Base-by-base conservation (phyloP, 805 yeast genomes). In the Isabelozyma gotoi region DNA sequence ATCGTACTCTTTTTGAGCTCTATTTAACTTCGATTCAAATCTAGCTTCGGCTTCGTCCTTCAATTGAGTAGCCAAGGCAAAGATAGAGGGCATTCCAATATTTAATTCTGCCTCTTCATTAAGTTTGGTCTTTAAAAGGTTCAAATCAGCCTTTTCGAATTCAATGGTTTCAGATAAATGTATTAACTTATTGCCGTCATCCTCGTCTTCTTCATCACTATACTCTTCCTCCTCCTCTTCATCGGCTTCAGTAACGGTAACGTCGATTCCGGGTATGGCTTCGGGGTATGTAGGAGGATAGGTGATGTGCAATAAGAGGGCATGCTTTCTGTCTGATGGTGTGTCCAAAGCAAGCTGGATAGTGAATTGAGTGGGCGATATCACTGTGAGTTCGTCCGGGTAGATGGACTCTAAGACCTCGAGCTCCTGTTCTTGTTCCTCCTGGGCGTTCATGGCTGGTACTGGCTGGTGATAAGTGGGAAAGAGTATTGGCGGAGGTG, bases 371-470 rank as follows among this genome's bases (percentile, higher is more conserved):
- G 71, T 63, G 16, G 76, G 77, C 1, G 77, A 58, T 29, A 73
- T 53, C 7, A 69, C 55, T n/a, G 60, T 66, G 24, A 88, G 66
- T 62, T 92, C 99, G 59, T 92, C 97, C 5, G 98, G 99, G 61
- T 94, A 92, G 43, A 92, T 92, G 14, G 95, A 84, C 59, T 88
- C 84, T 45, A 92, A 76, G 41, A 94, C 90, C 63, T 91, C 97
- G 37, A 94, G 62, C 63, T 92, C 99, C 66, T 92, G 96, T 20
- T 59, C 63, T 60, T 92, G 97, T 59, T 94, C 97, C 62, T 88
- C 96, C 41, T 64, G 59, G 44, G 83, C 78, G 54, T 86, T 91
- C 96, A 88, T 88, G 19, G 19, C 29, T 11, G 3, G 7, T 11
- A 11, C 8, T 3, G 7, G 29, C 10, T 5, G 29, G 29, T 4